A percentile compares a stretch with the other conserved stretches of the same genome.
Evolutionary conservation across 2,329 filamentous ascomycete species (phyloP).

Genomic region (Diaporthe vaccinii): DNA sequence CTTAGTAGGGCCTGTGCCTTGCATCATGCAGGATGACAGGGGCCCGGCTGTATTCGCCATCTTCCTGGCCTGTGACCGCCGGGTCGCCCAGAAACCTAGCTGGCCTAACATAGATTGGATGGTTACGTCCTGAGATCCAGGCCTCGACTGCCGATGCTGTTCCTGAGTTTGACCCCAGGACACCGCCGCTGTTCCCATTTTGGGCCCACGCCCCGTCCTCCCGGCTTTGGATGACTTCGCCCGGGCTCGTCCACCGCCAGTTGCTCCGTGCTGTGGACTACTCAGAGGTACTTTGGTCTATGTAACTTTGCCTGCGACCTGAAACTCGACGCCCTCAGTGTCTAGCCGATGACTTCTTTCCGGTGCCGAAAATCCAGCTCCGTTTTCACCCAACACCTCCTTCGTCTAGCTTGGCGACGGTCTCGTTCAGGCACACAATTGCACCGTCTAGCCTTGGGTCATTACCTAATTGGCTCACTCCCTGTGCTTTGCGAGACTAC

Average conservation of each 20-base stretch:
- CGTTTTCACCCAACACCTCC: neutral
- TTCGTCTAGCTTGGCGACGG: neutral
- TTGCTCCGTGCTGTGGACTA: neutral
- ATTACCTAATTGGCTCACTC: conserved; percentile 1
- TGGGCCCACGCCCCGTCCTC: neutral
- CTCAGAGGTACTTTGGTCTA: neutral
- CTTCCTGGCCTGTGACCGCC: conserved; percentile 17
- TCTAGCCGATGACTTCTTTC: neutral
- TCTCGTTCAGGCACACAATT: neutral
- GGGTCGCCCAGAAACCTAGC: conserved; percentile 12
- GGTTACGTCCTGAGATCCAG: conserved; percentile 15
- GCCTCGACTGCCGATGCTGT: conserved; percentile 15
- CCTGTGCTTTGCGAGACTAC: neutral
- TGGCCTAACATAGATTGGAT: conserved; percentile 14
- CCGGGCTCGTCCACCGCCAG: neutral
- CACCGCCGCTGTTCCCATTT: neutral
- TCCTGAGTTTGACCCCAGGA: conserved; percentile 15
- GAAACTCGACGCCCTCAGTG: neutral
- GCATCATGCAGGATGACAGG: conserved; percentile 39
- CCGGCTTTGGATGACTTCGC: neutral
- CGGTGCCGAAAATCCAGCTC: conserved; percentile 33
- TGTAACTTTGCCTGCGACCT: neutral
- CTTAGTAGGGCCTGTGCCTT: conserved; percentile 36
- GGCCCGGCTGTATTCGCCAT: conserved; percentile 8
- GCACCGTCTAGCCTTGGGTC: conserved; percentile 1